These are phyloP conservation scores for Blastocystis sp. DNA, from an alignment of 352 stramenopile genomes.

Conservation along the genomic window DNA sequence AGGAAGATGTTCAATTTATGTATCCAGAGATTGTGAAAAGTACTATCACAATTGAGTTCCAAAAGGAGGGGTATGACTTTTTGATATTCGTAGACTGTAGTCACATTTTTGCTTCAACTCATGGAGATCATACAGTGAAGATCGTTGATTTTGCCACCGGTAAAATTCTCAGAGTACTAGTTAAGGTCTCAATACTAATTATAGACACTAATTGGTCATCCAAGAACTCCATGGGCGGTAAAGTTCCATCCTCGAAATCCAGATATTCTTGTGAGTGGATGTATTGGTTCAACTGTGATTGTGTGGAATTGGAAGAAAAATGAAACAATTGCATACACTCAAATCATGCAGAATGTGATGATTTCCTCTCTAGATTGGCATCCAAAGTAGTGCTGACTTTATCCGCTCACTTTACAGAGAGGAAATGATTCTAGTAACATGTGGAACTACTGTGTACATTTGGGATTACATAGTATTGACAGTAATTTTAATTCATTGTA, in stretches of 20 bases:
- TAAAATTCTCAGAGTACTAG: constrained; percentile 78
- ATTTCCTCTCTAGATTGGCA: constrained; percentile 46
- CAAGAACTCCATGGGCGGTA: constrained; percentile 89
- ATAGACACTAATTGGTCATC: constrained; percentile 77
- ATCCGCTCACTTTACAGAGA: neutral
- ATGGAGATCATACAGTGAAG: constrained; percentile 98
- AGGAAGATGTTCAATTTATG: constrained; percentile 43
- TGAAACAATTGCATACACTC: neutral
- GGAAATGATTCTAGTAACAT: constrained; percentile 34
- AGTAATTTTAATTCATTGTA: neutral
- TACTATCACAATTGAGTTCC: constrained; percentile 46
- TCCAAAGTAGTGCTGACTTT: neutral
- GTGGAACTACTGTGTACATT: constrained; percentile 37
- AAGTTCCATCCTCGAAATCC: constrained; percentile 92
- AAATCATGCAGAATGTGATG: constrained; percentile 49
- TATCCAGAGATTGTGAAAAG: constrained; percentile 43
- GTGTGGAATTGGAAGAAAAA: constrained; percentile 74
- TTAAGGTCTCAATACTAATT: neutral
- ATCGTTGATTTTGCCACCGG: constrained; percentile 88
- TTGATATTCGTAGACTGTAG: neutral
- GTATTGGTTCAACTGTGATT: constrained; percentile 88
- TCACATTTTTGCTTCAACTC: constrained; percentile 87
- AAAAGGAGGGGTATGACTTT: constrained; percentile 19
- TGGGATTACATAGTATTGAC: neutral
- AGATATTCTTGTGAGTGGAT: constrained; percentile 90